Conservation (phyloP, 257 asterid species). For the Lantana camara region DNA sequence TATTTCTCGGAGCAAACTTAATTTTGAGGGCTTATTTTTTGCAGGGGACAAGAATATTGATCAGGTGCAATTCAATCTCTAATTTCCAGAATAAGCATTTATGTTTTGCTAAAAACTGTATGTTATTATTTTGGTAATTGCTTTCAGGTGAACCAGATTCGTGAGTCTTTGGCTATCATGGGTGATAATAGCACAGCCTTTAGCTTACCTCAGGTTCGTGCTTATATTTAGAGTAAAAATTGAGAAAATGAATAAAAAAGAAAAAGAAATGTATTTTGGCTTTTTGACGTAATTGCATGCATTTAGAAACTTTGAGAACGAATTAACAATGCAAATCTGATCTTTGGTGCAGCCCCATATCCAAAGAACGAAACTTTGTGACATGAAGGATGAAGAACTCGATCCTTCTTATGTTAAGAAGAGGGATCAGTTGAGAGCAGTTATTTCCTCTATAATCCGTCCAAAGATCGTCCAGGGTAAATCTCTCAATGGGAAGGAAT, state of each 20-base stretch:
- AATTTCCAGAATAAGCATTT: constrained; percentile 7
- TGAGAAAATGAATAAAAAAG: no score
- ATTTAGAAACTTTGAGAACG: constrained; percentile 18
- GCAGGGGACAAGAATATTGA: constrained; percentile 88
- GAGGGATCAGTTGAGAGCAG: constrained; percentile 76
- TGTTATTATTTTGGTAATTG: not conserved
- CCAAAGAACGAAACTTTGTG: constrained; percentile 94
- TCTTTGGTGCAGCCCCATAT: constrained; percentile 84
- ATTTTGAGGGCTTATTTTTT: constrained; percentile 32
- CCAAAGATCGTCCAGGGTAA: constrained; percentile 99
- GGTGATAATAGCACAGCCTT: constrained; percentile 96
- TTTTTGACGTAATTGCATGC: constrained; percentile 12
- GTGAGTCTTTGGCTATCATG: constrained; percentile 94
- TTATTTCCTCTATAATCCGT: constrained; percentile 76
- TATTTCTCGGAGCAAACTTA: constrained; percentile 18
- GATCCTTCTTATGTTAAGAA: constrained; percentile 77
- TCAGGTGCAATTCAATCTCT: constrained; percentile 52
- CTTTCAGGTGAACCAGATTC: constrained; percentile 91
- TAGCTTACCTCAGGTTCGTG: constrained; percentile 90
- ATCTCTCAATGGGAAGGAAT: constrained; percentile 87
- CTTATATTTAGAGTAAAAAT: not conserved
- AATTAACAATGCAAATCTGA: constrained; percentile 25
- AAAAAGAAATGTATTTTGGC: not conserved
- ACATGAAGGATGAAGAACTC: constrained; percentile 82
- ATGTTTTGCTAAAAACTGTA: constrained; percentile 21